Evolutionary conservation across 192 early-diverging fungal species (phyloP).

Genomic region (Martensiomyces pterosporus): DNA sequence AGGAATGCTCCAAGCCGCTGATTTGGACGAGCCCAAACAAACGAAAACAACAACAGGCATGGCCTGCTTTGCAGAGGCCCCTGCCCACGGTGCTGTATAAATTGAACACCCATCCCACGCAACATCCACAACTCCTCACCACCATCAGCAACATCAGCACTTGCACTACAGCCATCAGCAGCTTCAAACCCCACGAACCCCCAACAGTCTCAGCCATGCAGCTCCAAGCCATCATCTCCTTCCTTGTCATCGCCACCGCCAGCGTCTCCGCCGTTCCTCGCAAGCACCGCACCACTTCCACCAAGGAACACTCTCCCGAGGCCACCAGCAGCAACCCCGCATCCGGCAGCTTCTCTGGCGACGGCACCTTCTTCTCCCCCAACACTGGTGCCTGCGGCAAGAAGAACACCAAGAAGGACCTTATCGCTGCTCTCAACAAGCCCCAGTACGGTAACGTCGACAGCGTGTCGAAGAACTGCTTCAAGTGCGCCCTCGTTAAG

Average conservation of each 20-base stretch:
- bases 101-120: no score
- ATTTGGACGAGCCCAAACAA: no score
- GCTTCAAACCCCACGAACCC: no score
- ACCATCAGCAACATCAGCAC: no score
- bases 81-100: no score
- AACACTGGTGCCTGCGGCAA: slow-evolving; percentile 43
- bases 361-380: slow-evolving; percentile 41
- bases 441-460: slow-evolving; percentile 29
- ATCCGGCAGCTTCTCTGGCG: slow-evolving; percentile 39
- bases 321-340: background rate
- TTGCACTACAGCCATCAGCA: no score
- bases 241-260: slow-evolving; percentile 8
- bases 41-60: no score
- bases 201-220: slow-evolving; percentile 45
- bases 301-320: background rate
- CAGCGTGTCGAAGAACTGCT: slow-evolving; percentile 29
- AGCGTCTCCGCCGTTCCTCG: slow-evolving; percentile 1
- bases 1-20: no score
- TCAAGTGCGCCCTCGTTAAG: slow-evolving; percentile 11
- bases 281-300: background rate
- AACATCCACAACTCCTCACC: no score
- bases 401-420: slow-evolving; percentile 15
- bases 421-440: slow-evolving; percentile 42
- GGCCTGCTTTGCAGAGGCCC: no score
- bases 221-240: slow-evolving; percentile 9